These are phyloP conservation scores for Fusarium nodosum DNA, from an alignment of 2,329 filamentous ascomycete species.

Conservation along the genomic window DNA sequence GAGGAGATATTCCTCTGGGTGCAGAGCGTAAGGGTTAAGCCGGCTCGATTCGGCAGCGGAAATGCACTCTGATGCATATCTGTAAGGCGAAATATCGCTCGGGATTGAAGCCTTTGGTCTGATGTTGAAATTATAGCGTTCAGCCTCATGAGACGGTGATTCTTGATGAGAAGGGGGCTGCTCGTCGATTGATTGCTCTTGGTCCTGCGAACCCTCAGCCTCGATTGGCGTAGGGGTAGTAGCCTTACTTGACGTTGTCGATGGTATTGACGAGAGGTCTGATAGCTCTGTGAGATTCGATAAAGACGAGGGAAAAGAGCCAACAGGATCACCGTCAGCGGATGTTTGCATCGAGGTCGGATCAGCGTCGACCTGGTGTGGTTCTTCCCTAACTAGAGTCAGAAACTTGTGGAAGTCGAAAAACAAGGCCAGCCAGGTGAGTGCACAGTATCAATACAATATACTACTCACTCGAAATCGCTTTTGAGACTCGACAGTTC, in stretches of 20 bases:
- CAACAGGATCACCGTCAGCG: conserved; percentile 45
- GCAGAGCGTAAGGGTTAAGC: conserved; percentile 88
- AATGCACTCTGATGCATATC: conserved; percentile 94
- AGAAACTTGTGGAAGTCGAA: conserved; percentile 18
- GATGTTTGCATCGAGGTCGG: conserved; percentile 30
- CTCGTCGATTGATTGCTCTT: conserved; percentile 43
- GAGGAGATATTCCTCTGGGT: conserved; percentile 85
- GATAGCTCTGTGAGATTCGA: conserved; percentile 68
- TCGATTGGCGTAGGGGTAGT: conserved; percentile 74
- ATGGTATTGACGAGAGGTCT: conserved; percentile 67
- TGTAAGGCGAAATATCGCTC: conserved; percentile 74
- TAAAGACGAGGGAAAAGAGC: conserved; percentile 67
- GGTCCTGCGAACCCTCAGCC: conserved; percentile 46
- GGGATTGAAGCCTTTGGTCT: conserved; percentile 88
- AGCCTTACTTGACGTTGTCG: conserved; percentile 71
- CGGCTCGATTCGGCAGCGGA: conserved; percentile 89
- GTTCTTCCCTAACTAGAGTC: conserved; percentile 42
- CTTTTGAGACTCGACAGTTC: conserved; percentile 42
- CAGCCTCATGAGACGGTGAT: conserved; percentile 51
- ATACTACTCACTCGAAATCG: conserved; percentile 49
- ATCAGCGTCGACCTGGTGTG: conserved; percentile 39
- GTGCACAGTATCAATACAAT: background rate
- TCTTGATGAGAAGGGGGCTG: conserved; percentile 38
- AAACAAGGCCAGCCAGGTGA: conserved; percentile 7
- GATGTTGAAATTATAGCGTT: conserved; percentile 67